A percentile compares a stretch with the other conserved stretches of the same genome.
phyloP scores from a whole-genome alignment of 2,329 filamentous ascomycete genomes.

The Aspergillus novofumigatus region DNA sequence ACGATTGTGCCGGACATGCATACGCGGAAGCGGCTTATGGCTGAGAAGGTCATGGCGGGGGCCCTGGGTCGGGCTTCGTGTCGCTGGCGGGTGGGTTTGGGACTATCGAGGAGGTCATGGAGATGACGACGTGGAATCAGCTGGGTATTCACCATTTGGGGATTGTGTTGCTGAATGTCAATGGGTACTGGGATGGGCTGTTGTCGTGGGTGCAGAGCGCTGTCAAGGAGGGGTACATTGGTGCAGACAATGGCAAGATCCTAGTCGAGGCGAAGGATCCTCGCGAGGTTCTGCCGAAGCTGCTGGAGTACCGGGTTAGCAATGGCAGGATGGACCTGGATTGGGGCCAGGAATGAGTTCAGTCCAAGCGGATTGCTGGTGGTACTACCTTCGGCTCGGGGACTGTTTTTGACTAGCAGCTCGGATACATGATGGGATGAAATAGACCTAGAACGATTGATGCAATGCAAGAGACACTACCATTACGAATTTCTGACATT shows the following conservation, averaged over 20 bases:
- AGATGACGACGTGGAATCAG: slow-evolving; percentile 93
- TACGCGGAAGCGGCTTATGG: slow-evolving; percentile 91
- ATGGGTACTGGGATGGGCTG: slow-evolving; percentile 88
- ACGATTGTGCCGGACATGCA: slow-evolving; percentile 96
- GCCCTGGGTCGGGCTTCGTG: slow-evolving; percentile 81
- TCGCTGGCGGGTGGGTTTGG: slow-evolving; percentile 87
- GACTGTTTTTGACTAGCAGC: background rate
- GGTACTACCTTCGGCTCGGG: background rate
- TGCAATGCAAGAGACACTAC: background rate
- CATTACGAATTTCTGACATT: background rate
- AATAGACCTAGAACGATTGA: background rate
- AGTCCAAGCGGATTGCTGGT: background rate
- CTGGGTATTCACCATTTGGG: slow-evolving; percentile 81
- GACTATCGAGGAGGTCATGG: slow-evolving; percentile 93
- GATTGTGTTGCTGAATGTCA: slow-evolving; percentile 78
- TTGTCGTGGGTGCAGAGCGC: slow-evolving; percentile 75
- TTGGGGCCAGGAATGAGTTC: slow-evolving; percentile 64
- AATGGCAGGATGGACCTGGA: slow-evolving; percentile 73
- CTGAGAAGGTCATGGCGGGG: slow-evolving; percentile 78
- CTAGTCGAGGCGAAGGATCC: slow-evolving; percentile 70
- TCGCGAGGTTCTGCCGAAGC: slow-evolving; percentile 65
- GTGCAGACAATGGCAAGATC: slow-evolving; percentile 66
- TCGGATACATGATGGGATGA: background rate
- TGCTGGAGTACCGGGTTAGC: slow-evolving; percentile 72
- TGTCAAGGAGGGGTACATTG: slow-evolving; percentile 73